Evolutionary conservation across 345 rosid species (phyloP).

Genomic region (Citrus trifoliata): DNA sequence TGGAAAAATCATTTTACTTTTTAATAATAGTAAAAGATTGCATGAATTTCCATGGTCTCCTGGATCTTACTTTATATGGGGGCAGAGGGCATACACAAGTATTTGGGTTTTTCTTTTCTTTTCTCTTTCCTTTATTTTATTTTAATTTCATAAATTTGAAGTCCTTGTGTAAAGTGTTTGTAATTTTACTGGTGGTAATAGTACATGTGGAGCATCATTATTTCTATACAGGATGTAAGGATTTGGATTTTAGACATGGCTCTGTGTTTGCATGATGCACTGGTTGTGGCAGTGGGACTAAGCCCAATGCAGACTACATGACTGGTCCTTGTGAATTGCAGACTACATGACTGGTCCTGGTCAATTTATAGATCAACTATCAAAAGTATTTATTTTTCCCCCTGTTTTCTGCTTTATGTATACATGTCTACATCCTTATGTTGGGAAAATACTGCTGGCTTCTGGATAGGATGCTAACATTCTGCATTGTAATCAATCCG

Average conservation of each 20-base stretch:
- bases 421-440: neutral
- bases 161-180: neutral
- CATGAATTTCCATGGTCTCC: neutral
- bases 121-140: neutral
- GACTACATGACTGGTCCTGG: neutral
- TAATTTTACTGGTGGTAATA: neutral
- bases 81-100: neutral
- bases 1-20: neutral
- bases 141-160: neutral
- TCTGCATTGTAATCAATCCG: neutral
- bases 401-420: neutral
- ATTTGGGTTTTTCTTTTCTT: neutral
- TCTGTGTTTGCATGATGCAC: neutral
- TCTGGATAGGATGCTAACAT: neutral
- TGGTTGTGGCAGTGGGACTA: neutral
- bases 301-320: neutral
- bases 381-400: neutral
- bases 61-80: neutral
- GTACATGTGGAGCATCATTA: neutral
- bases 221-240: neutral
- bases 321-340: neutral
- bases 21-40: neutral
- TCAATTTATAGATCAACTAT: neutral
- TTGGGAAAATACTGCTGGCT: neutral
- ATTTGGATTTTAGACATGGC: neutral